phyloP scores from a whole-genome alignment of 768 basidiomycete genomes.

The Mycena albidolilacea region DNA sequence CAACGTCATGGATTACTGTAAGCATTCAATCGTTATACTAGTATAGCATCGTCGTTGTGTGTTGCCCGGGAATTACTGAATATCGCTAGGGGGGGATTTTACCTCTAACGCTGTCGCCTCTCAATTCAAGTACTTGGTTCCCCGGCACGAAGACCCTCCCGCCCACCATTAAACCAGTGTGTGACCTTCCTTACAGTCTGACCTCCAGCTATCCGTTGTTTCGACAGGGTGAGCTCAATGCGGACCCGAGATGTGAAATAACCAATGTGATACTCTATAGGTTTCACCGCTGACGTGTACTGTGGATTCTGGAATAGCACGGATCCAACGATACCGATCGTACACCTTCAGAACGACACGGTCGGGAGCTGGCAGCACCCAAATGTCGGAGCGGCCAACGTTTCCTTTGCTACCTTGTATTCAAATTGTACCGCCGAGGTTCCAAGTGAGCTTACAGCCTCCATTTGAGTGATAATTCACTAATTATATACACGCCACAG shows the following conservation, averaged over 20 bases:
- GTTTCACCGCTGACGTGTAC: background rate
- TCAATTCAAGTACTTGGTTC: background rate
- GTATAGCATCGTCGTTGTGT: background rate
- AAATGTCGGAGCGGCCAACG: background rate
- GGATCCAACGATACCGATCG: background rate
- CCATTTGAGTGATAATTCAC: no score
- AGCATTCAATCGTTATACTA: background rate
- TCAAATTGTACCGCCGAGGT: background rate
- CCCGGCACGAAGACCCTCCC: background rate
- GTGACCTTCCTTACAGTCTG: background rate
- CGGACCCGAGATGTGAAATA: background rate
- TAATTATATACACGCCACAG: background rate
- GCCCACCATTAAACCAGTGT: background rate
- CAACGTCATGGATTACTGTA: conserved; percentile 18
- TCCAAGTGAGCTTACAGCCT: background rate
- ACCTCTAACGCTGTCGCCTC: background rate
- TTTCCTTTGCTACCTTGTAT: background rate
- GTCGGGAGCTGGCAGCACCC: background rate
- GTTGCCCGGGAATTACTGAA: background rate
- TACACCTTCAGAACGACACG: background rate
- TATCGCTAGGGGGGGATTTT: conserved; percentile 3
- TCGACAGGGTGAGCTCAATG: conserved; percentile 8
- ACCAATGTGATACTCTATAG: background rate
- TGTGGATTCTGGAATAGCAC: background rate
- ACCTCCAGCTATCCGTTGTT: background rate